Conservation (phyloP, 2,329 filamentous ascomycete genomes). For the Arthrobotrys megalospora region DNA sequence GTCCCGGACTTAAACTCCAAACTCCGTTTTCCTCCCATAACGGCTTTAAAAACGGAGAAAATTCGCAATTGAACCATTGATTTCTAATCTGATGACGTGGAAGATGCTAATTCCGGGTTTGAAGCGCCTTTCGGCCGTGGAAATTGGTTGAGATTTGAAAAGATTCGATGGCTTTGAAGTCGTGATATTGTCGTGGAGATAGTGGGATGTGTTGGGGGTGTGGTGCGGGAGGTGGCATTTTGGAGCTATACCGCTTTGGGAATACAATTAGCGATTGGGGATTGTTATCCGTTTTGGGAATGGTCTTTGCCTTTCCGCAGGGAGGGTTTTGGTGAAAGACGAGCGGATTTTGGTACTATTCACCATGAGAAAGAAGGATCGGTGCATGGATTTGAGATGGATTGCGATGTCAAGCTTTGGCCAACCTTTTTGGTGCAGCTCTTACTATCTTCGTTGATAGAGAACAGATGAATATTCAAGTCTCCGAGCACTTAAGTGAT, state of each 20-base stretch:
- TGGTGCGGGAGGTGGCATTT: conserved; percentile 13
- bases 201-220: conserved; percentile 40
- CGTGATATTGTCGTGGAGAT: conserved; percentile 28
- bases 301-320: neutral
- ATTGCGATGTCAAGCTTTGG: neutral
- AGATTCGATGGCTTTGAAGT: conserved; percentile 3
- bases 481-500: neutral
- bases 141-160: conserved; percentile 32
- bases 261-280: neutral
- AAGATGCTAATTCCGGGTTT: conserved; percentile 15
- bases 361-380: neutral
- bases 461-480: neutral
- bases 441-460: neutral
- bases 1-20: conserved; percentile 54
- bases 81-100: conserved; percentile 40
- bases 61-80: conserved; percentile 39
- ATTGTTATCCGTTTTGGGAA: conserved; percentile 24
- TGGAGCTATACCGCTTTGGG: conserved; percentile 43
- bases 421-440: neutral
- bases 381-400: neutral
- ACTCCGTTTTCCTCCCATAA: conserved; percentile 25
- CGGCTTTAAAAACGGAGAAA: conserved; percentile 22
- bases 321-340: neutral
- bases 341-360: too few species aligned
- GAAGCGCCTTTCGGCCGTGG: conserved; percentile 37